Evolutionary conservation across 306 rosid genomes (phyloP).

Genomic region (Dalbergia oliveri): DNA sequence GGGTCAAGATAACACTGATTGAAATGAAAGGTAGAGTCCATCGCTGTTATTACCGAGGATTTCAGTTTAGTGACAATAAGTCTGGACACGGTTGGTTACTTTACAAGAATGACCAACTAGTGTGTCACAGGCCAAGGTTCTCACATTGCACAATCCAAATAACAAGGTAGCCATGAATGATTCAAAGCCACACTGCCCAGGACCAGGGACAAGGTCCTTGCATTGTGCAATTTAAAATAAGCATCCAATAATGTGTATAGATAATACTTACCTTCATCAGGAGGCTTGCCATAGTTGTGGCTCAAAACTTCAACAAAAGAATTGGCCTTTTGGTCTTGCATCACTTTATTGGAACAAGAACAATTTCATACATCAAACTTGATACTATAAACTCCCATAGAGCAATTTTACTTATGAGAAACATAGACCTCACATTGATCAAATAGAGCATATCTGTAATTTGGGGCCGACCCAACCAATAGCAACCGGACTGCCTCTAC

Average conservation of each 20-base stretch:
- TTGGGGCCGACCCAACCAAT: constrained; percentile 69
- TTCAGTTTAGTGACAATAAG: too few species aligned
- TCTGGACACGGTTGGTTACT: too few species aligned
- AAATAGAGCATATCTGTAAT: constrained; percentile 70
- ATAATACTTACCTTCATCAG: constrained; percentile 62
- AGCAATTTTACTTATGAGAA: constrained; percentile 20
- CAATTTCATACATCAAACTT: constrained; percentile 18
- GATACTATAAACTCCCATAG: constrained; percentile 17
- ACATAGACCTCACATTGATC: constrained; percentile 66
- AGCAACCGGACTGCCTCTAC: constrained; percentile 89
- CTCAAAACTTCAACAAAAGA: constrained; percentile 71
- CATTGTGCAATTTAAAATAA: constrained; percentile 14
- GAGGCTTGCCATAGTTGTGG: constrained; percentile 65
- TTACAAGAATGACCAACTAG: too few species aligned
- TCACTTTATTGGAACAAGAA: constrained; percentile 62
- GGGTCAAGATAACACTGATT: too few species aligned
- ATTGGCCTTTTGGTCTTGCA: constrained; percentile 62
- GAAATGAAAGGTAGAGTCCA: too few species aligned
- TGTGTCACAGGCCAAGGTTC: too few species aligned
- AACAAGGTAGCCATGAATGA: too few species aligned
- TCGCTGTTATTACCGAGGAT: too few species aligned
- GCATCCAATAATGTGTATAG: not conserved
- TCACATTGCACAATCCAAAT: too few species aligned
- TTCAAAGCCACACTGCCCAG: too few species aligned
- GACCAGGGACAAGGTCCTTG: not conserved